phyloP scores from a whole-genome alignment of 1,284 basidiomycete species.

The Irpex sp. region DNA sequence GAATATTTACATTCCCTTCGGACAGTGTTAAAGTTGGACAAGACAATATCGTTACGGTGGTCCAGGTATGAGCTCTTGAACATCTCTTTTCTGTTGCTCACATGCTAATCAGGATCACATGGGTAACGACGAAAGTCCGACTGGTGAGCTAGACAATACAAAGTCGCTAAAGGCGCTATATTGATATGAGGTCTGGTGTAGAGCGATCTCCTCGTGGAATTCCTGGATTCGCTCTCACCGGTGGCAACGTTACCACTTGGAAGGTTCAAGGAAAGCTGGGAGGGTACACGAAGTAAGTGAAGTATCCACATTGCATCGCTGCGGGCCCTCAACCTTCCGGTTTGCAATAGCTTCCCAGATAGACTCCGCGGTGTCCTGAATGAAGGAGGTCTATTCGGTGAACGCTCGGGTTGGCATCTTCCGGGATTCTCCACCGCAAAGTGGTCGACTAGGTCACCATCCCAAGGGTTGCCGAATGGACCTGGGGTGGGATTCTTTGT shows the following conservation, averaged over 20 bases:
- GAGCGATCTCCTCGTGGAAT: constrained; percentile 82
- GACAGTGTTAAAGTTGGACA: constrained; percentile 53
- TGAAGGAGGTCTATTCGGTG: constrained; percentile 85
- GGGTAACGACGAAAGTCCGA: constrained; percentile 72
- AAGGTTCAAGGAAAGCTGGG: constrained; percentile 86
- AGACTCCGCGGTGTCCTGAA: constrained; percentile 77
- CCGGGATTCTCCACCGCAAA: constrained; percentile 73
- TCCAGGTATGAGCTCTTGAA: constrained; percentile 56
- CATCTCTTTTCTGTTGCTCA: background rate
- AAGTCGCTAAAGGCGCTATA: background rate
- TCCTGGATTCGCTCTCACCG: constrained; percentile 74
- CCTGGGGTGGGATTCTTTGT: constrained; percentile 86
- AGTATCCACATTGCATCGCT: background rate
- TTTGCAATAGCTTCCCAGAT: constrained; percentile 64
- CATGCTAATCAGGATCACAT: constrained; percentile 70
- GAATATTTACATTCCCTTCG: constrained; percentile 67
- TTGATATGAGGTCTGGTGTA: constrained; percentile 10
- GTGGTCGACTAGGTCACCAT: constrained; percentile 65
- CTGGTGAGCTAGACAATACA: constrained; percentile 41
- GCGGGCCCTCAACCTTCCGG: background rate
- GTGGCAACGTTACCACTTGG: constrained; percentile 74
- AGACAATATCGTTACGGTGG: constrained; percentile 82
- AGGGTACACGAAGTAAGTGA: constrained; percentile 73
- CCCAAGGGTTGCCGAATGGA: constrained; percentile 61
- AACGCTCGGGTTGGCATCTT: constrained; percentile 86